A percentile compares a stretch with the other conserved stretches of the same genome.
Evolutionary conservation across 208 protist species (phyloP).

Genomic region (Leishmania martiniquensis): DNA sequence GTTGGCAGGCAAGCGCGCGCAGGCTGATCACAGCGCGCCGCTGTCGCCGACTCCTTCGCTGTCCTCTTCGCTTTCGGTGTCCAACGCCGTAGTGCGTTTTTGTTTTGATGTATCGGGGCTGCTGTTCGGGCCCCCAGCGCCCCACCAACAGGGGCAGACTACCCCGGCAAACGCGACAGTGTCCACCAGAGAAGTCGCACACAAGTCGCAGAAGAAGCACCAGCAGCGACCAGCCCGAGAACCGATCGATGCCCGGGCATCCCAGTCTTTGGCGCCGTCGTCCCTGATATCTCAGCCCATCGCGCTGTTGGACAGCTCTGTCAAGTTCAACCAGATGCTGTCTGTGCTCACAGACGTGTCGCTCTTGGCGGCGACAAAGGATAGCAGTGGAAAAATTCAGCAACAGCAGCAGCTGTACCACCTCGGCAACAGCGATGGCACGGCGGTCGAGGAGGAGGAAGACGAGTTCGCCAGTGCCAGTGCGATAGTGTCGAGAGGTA

Average conservation of each 20-base stretch:
- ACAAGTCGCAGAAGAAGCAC: neutral
- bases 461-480: slow-evolving; percentile 5
- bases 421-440: slow-evolving; percentile 5
- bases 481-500: neutral
- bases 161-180: neutral
- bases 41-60: neutral
- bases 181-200: neutral
- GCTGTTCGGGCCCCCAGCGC: slow-evolving; percentile 18
- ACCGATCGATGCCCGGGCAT: neutral
- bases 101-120: slow-evolving; percentile 29
- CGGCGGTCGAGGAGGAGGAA: neutral
- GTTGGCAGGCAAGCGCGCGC: neutral
- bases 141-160: neutral
- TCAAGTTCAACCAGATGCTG: slow-evolving; percentile 31
- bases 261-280: neutral
- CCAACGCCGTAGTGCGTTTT: slow-evolving; percentile 33
- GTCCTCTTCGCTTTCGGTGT: neutral
- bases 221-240: neutral
- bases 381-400: neutral
- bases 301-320: slow-evolving; percentile 16
- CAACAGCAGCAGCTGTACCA: neutral
- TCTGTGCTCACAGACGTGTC: slow-evolving; percentile 33
- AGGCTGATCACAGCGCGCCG: neutral
- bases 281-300: neutral
- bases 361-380: slow-evolving; percentile 9